Evolutionary conservation across 495 filamentous ascomycete species (phyloP).

Genomic region (Daldinia childiae): DNA sequence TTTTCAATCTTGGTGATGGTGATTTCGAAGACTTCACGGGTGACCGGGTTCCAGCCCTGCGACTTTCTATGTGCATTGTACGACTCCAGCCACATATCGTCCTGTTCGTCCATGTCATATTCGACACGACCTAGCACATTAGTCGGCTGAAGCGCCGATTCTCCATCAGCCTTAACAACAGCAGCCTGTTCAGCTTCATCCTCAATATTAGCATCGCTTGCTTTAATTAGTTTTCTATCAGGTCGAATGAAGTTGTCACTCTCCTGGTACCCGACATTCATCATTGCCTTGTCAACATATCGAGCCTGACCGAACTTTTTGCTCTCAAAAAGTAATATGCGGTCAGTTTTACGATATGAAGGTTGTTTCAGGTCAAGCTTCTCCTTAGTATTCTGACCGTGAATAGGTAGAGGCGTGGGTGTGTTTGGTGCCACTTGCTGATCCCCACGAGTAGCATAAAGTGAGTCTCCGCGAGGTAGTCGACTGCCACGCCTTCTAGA

Average conservation of each 20-base stretch:
- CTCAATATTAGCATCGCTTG: constrained; percentile 76
- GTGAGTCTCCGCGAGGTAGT: constrained; percentile 59
- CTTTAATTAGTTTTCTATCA: constrained; percentile 78
- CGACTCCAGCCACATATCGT: constrained; percentile 92
- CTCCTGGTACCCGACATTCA: constrained; percentile 93
- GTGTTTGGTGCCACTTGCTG: constrained; percentile 51
- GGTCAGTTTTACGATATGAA: constrained; percentile 65
- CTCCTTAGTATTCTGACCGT: constrained; percentile 65
- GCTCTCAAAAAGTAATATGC: constrained; percentile 64
- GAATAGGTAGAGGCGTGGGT: constrained; percentile 62
- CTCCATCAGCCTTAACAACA: constrained; percentile 67
- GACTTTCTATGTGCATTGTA: constrained; percentile 79
- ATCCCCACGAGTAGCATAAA: constrained; percentile 58
- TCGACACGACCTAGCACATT: constrained; percentile 79
- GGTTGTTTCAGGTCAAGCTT: constrained; percentile 68
- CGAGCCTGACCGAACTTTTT: constrained; percentile 63
- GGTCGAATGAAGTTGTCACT: constrained; percentile 86
- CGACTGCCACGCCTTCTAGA: constrained; percentile 57
- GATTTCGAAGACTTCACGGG: constrained; percentile 93
- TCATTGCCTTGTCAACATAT: constrained; percentile 89
- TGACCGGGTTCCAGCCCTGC: constrained; percentile 79
- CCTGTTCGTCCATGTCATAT: constrained; percentile 99
- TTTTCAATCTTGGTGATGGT: constrained; percentile 99
- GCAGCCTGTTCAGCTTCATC: constrained; percentile 79
- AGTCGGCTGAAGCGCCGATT: constrained; percentile 53